Percentiles rank a stretch among this genome's conserved stretches.
These are phyloP conservation scores for Candida hungchunana DNA, from an alignment of 805 yeast genomes.

Conservation along the genomic window DNA sequence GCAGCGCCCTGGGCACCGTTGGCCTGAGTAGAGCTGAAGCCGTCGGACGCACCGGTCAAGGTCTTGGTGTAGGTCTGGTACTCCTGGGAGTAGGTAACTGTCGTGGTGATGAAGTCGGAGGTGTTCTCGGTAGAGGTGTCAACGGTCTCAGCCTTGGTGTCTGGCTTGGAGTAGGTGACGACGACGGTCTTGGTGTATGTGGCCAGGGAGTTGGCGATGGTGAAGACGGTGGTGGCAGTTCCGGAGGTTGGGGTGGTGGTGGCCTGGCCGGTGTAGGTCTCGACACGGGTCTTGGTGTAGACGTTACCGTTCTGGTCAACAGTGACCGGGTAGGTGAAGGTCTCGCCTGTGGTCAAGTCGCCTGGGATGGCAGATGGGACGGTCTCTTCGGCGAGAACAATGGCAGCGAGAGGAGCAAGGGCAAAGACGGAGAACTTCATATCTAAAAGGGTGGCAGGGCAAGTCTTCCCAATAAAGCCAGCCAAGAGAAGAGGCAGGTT, in stretches of 20 bases:
- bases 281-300: slow-evolving; percentile 5
- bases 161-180: slow-evolving; percentile 1
- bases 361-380: too few relatives aligned
- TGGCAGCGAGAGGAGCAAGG: background rate
- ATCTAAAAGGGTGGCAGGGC: too few relatives aligned
- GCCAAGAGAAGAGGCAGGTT: too few relatives aligned
- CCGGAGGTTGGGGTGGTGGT: slow-evolving; percentile 5
- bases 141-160: background rate
- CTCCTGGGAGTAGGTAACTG: slow-evolving; percentile 1
- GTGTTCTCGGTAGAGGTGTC: background rate
- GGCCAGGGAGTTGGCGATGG: slow-evolving; percentile 2
- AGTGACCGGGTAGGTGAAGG: background rate
- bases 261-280: slow-evolving; percentile 7
- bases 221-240: slow-evolving; percentile 6
- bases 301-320: slow-evolving; percentile 2
- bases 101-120: slow-evolving; percentile 1
- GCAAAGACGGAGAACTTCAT: background rate
- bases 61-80: slow-evolving; percentile 2
- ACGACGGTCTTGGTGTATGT: slow-evolving; percentile 7
- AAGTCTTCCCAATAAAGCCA: too few relatives aligned
- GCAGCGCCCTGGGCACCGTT: background rate
- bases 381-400: background rate
- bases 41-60: slow-evolving; percentile 1
- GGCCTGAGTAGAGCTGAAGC: background rate
- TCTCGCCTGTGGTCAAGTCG: slow-evolving; percentile 3